Conservation (phyloP, 768 basidiomycete genomes). For the Solioccasus polychromus region DNA sequence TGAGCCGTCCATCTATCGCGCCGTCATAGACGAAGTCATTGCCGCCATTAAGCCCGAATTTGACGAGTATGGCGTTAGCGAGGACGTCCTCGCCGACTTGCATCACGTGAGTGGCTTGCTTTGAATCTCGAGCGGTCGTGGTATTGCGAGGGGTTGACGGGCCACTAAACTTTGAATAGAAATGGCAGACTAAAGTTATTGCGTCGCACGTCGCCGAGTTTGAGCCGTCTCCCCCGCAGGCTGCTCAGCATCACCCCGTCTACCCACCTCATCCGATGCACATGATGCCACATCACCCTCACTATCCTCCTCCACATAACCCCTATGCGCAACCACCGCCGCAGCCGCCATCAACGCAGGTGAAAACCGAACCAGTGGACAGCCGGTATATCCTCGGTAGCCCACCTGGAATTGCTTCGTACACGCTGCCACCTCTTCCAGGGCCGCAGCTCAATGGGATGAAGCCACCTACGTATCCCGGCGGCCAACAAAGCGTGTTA, state of each 20-base stretch:
- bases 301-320: conserved; percentile 51
- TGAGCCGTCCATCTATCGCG: conserved; percentile 89
- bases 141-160: conserved; percentile 13
- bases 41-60: conserved; percentile 85
- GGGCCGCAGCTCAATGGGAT: conserved; percentile 61
- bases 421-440: conserved; percentile 59
- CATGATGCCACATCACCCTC: conserved; percentile 53
- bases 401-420: conserved; percentile 41
- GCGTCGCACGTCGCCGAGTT: conserved; percentile 96
- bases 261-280: conserved; percentile 64
- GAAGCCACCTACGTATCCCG: conserved; percentile 50
- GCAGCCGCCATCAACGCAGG: conserved; percentile 38
- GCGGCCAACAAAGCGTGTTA: conserved; percentile 57
- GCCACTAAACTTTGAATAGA: conserved; percentile 44
- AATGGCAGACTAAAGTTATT: conserved; percentile 95
- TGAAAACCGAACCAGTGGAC: conserved; percentile 77
- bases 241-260: conserved; percentile 46
- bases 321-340: conserved; percentile 45
- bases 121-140: too few relatives aligned
- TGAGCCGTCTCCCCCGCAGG: conserved; percentile 53
- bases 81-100: conserved; percentile 85
- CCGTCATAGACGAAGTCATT: conserved; percentile 97
- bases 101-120: conserved; percentile 79
- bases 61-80: conserved; percentile 92
- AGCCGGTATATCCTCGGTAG: conserved; percentile 58